Conservation (phyloP, 164 flowering plant genomes). For the Platanus orientalis region DNA sequence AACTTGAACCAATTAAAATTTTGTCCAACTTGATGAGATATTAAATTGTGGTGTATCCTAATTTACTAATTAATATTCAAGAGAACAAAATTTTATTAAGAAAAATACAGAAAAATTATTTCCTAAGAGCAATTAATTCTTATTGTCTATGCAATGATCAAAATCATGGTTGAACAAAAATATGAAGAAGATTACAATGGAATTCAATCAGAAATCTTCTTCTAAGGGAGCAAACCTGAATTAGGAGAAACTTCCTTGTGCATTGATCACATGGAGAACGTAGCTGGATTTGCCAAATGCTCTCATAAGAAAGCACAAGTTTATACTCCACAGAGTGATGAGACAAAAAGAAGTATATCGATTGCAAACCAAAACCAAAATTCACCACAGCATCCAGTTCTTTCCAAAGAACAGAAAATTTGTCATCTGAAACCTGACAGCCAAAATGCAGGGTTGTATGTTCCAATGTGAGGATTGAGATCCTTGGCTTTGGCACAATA, state of each 20-base stretch:
- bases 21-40: too few relatives aligned
- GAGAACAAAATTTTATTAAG: too few relatives aligned
- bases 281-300: slow-evolving; percentile 65
- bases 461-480: slow-evolving; percentile 30
- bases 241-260: slow-evolving; percentile 38
- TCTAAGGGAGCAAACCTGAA: slow-evolving; percentile 50
- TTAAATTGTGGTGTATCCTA: too few relatives aligned
- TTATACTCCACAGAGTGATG: slow-evolving; percentile 12
- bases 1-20: too few relatives aligned
- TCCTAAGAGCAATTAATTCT: not conserved
- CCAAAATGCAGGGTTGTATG: slow-evolving; percentile 45
- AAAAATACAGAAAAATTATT: too few relatives aligned
- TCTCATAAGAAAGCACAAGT: slow-evolving; percentile 51
- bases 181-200: not conserved
- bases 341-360: slow-evolving; percentile 19
- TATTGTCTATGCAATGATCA: not conserved
- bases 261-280: slow-evolving; percentile 31
- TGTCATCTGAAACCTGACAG: slow-evolving; percentile 47
- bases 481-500: slow-evolving; percentile 49
- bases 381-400: slow-evolving; percentile 29
- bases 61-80: too few relatives aligned
- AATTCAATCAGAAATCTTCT: not conserved
- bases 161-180: not conserved
- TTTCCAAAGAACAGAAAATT: slow-evolving; percentile 43
- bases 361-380: slow-evolving; percentile 38